Base-by-base conservation (phyloP, 2,329 filamentous ascomycete genomes). In the Penicillium sp. region DNA sequence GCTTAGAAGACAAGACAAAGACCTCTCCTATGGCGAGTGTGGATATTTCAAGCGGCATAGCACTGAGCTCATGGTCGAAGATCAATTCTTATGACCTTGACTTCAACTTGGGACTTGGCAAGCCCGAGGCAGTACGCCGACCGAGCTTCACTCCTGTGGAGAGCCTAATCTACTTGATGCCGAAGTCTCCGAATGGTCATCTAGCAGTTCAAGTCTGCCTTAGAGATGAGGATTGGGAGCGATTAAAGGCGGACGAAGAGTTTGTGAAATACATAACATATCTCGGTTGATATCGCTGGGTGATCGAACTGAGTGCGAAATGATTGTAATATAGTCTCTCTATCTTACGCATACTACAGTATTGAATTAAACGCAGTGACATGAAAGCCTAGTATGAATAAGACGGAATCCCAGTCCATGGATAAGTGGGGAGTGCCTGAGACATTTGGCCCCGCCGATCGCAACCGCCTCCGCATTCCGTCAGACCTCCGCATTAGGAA, bases 11-110 rank as follows among this genome's bases (percentile, higher is more conserved):
- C 48, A 77, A 75, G 52, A 65, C 53, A 0, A 53, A 39, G 0
- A 57, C 74, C 70, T 0, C 52, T 2, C 43, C 62, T 23, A 54
- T 54, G 9, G 57, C 60, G 2, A 64, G 58, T 4, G 48, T 77
- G 2, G 69, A 78, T 28, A 56, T 69, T 0, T 63, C 72, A 0
- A 64, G 61, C 0, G 79, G 82, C 36, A 65, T 84, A 3, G 76
- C 79, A 70, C 54, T 84, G 6, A 83, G 78, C 52, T 84, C 80
- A 0, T 85, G 81, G 81, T 73, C 74, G 0, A 78, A 79, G 47
- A 62, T 79, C 2, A 65, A 74, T 4, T 70, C 67, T 15, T 79
- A 78, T 55, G 65, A 72, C 0, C 65, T 77, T 6, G 77, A 82
- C 42, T 84, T 58, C 2, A 57, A 58, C 21, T 29, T 84, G 1